Percentiles rank a stretch among this genome's conserved stretches.
Conservation (phyloP, 2,329 filamentous ascomycete genomes). For the Cladophialophora bantiana region DNA sequence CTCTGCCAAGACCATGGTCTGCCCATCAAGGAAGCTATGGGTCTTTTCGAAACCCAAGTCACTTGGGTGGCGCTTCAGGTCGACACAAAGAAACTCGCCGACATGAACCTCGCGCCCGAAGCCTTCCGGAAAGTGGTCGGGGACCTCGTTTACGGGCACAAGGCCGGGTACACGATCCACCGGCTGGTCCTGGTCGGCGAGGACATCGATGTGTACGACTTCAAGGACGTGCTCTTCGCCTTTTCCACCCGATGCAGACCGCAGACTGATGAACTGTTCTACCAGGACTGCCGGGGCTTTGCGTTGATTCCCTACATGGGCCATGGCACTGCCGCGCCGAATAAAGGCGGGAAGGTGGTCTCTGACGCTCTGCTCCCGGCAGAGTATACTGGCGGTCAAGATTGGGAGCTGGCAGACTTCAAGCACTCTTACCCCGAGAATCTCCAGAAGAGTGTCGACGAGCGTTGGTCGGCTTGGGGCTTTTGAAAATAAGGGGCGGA, state of each 20-base stretch:
- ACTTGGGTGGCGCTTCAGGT: conserved; percentile 63
- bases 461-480: background rate
- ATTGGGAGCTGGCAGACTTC: background rate
- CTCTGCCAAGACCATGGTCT: conserved; percentile 49
- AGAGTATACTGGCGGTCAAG: background rate
- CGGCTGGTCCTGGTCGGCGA: conserved; percentile 57
- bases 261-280: background rate
- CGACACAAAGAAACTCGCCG: conserved; percentile 58
- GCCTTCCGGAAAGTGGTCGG: conserved; percentile 53
- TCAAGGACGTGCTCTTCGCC: background rate
- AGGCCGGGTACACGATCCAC: conserved; percentile 54
- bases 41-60: conserved; percentile 57
- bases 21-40: conserved; percentile 54
- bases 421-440: background rate
- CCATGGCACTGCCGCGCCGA: background rate
- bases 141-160: conserved; percentile 62
- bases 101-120: conserved; percentile 58
- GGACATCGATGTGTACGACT: conserved; percentile 52
- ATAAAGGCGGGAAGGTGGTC: background rate
- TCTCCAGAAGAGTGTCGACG: background rate
- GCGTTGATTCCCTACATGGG: background rate
- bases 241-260: background rate
- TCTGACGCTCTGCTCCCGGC: background rate
- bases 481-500: no score
- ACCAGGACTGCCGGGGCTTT: background rate